These are phyloP conservation scores for Hyaloperonospora brassicae DNA, from an alignment of 352 stramenopile genomes.

Conservation along the genomic window DNA sequence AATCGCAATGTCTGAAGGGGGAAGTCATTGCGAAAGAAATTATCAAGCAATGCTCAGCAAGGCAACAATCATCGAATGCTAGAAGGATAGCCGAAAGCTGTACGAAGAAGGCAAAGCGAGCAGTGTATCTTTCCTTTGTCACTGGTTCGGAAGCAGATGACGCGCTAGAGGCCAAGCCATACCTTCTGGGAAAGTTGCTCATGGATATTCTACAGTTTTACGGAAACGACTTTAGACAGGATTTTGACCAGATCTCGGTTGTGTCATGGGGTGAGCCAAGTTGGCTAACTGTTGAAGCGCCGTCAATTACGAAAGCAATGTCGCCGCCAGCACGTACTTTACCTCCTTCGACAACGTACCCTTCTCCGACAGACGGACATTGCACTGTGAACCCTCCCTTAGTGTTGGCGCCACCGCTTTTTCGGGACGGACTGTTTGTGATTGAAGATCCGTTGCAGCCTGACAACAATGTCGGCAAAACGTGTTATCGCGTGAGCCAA, in stretches of 20 bases:
- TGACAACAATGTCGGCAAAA: slow-evolving; percentile 78
- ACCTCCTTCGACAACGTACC: slow-evolving; percentile 15
- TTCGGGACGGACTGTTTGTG: slow-evolving; percentile 41
- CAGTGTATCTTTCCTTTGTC: slow-evolving; percentile 34
- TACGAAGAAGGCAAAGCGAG: slow-evolving; percentile 24
- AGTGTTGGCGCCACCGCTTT: slow-evolving; percentile 13
- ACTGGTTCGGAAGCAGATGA: slow-evolving; percentile 17
- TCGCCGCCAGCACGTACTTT: slow-evolving; percentile 14
- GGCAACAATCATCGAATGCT: slow-evolving; percentile 28
- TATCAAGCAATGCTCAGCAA: slow-evolving; percentile 34
- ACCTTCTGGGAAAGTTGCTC: slow-evolving; percentile 65
- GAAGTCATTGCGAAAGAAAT: slow-evolving; percentile 44
- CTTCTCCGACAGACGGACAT: slow-evolving; percentile 10
- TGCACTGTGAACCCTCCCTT: slow-evolving; percentile 20
- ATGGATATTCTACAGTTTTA: slow-evolving; percentile 85
- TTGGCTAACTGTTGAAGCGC: slow-evolving; percentile 11
- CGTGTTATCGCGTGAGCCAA: slow-evolving; percentile 79
- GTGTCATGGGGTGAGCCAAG: slow-evolving; percentile 24
- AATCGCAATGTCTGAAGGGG: slow-evolving; percentile 42
- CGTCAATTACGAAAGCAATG: slow-evolving; percentile 9
- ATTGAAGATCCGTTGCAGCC: slow-evolving; percentile 66
- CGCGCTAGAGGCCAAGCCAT: slow-evolving; percentile 36
- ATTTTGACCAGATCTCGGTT: slow-evolving; percentile 56
- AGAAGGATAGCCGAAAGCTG: slow-evolving; percentile 11
- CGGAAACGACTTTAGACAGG: slow-evolving; percentile 70